phyloP scores from a whole-genome alignment of 2,329 filamentous ascomycete species.

The Colletotrichum sp. region DNA sequence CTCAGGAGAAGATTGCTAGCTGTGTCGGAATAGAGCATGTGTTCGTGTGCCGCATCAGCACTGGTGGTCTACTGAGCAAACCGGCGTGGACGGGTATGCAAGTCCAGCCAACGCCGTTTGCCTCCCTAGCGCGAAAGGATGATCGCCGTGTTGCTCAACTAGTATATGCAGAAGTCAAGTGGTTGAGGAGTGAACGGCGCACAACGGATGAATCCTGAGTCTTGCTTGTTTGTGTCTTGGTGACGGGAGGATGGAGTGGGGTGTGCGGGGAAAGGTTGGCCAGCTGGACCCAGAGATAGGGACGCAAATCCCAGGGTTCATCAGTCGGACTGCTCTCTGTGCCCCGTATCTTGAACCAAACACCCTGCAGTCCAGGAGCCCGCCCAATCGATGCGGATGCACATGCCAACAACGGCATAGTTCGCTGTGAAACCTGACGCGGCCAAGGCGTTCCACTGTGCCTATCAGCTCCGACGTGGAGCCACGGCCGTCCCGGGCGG shows the following conservation, averaged over 20 bases:
- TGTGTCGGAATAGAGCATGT: background rate
- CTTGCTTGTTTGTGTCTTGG: background rate
- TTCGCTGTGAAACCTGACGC: conserved; percentile 1
- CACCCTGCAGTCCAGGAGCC: background rate
- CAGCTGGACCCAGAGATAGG: background rate
- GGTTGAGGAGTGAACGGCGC: background rate
- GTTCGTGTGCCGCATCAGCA: background rate
- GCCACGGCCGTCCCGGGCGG: conserved; percentile 5
- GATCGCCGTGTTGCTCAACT: background rate
- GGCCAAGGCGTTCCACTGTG: conserved; percentile 7
- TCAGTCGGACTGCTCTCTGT: background rate
- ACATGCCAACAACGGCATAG: conserved; percentile 22
- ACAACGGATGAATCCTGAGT: background rate
- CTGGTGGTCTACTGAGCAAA: background rate
- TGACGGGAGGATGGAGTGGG: background rate
- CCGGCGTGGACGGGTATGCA: conserved; percentile 11
- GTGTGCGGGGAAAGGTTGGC: conserved; percentile 6
- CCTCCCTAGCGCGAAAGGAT: background rate
- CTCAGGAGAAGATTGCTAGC: background rate
- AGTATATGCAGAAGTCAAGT: background rate
- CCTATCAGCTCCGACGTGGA: conserved; percentile 17
- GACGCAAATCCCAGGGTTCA: conserved; percentile 2
- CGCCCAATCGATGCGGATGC: conserved; percentile 16
- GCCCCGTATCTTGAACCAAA: background rate
- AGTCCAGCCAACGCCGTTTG: conserved; percentile 1